A percentile compares a stretch with the other conserved stretches of the same genome.
phyloP scores from a whole-genome alignment of 2,329 filamentous ascomycete species.

The Alternaria ethzedia region DNA sequence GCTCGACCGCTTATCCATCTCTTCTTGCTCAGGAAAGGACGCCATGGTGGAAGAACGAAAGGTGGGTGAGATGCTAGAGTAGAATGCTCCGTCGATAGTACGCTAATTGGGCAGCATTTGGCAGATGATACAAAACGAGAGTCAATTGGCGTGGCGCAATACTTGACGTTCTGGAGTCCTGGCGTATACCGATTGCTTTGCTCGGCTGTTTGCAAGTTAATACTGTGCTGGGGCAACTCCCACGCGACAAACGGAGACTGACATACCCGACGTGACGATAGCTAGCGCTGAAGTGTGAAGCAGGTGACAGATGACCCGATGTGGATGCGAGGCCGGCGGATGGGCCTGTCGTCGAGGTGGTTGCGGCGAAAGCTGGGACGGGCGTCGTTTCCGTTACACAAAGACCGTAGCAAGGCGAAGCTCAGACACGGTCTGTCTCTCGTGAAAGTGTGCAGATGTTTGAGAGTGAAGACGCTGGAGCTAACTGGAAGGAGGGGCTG shows the following conservation, averaged over 20 bases:
- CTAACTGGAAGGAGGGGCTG: constrained; percentile 17
- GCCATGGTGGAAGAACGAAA: constrained; percentile 29
- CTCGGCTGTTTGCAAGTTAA: constrained; percentile 25
- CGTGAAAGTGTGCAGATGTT: constrained; percentile 17
- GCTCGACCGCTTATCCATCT: constrained; percentile 43
- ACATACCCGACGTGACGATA: constrained; percentile 32
- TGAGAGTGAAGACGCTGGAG: constrained; percentile 5
- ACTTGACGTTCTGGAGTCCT: constrained; percentile 9
- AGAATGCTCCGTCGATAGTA: constrained; percentile 7
- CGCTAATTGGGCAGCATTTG: constrained; percentile 44
- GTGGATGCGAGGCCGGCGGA: constrained; percentile 23
- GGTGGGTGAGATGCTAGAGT: neutral
- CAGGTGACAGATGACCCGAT: constrained; percentile 22
- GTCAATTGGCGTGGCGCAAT: neutral
- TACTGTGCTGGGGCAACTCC: constrained; percentile 34
- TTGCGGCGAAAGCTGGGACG: constrained; percentile 34
- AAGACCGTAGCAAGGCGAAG: constrained; percentile 18
- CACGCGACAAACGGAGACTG: constrained; percentile 38
- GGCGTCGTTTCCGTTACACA: constrained; percentile 37
- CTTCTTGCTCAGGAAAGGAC: constrained; percentile 33
- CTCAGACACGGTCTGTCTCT: constrained; percentile 39
- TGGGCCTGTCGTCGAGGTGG: constrained; percentile 23
- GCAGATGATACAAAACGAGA: constrained; percentile 4
- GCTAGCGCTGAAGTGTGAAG: constrained; percentile 4
- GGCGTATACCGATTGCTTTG: constrained; percentile 18